Evolutionary conservation across 768 basidiomycete species (phyloP), one percentile per base, ranked within the genome.

Genomic region (Atractiella rhizophila): DNA sequence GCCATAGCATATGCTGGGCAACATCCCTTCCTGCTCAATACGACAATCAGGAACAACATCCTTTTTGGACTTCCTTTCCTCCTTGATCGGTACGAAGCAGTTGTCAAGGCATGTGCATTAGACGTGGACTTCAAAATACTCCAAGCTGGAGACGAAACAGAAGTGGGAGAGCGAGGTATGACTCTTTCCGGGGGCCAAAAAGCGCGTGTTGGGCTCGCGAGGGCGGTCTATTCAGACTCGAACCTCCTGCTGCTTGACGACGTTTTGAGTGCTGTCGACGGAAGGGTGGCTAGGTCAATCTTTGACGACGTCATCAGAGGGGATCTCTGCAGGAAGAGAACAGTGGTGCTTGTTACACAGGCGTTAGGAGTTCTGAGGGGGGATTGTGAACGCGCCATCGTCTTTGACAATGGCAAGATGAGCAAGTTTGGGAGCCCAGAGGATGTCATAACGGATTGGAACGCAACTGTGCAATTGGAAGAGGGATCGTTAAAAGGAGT

Each of bases 191-290:
- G 44, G 3, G 46, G 46, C 8, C 46, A 37, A 19, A 47, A 39
- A 24, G 46, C 54, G 6, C 46, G 54, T 3, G 48, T 78, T 5
- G 76, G 74, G 0, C 61, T 78, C n/a, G 76, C 81, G 28, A 73
- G 86, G 31, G 83, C 86, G 5, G 73, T 91, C 16, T 86, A 91
- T 57, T 83, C 76, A 48, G 68, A 80, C 9, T 80, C 80, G 2
- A 77, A 48, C 39, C 44, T 43, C 9, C 42, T 54, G 28, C 40
- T 54, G 19, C 44, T 54, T 1, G 52, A 54, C 35, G 52, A 52
- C 32, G 48, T 49, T 2, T 46, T 52, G 10, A 44, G 46, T 1
- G 53, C 53, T 19, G 51, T 54, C 30, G 54, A 53, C 39, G 74
- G 74, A 66, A 76, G 78, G 48, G 77, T 75, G 6, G 46, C 46